Evolutionary conservation across 176 grass and related monocot genomes (phyloP).

Genomic region (Thalia dealbata): DNA sequence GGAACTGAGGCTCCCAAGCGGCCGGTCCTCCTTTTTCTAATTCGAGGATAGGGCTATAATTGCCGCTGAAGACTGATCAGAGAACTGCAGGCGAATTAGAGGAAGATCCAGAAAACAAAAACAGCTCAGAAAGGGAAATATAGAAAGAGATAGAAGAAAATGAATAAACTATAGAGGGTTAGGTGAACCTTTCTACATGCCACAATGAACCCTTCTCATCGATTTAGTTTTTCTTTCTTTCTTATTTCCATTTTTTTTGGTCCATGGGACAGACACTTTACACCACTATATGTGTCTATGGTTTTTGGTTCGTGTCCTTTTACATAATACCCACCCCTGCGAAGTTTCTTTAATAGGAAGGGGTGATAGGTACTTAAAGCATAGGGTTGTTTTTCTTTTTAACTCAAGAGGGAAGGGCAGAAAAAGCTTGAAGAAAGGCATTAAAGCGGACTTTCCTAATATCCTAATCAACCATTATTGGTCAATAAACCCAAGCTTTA

Average conservation of each 20-base stretch:
- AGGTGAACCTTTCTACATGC: not conserved
- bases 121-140: not conserved
- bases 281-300: not conserved
- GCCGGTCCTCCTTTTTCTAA: slow-evolving; percentile 2
- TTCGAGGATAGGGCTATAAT: slow-evolving; percentile 3
- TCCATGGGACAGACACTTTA: not conserved
- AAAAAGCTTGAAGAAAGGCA: too few relatives aligned
- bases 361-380: not conserved
- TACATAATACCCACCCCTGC: not conserved
- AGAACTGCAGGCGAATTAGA: slow-evolving; percentile 3
- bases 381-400: too few relatives aligned
- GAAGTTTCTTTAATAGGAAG: not conserved
- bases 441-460: too few relatives aligned
- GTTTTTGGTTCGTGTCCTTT: not conserved
- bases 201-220: not conserved
- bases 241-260: not conserved
- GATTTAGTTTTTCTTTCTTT: not conserved
- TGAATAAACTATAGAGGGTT: not conserved
- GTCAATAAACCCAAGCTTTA: too few relatives aligned
- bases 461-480: too few relatives aligned
- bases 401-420: too few relatives aligned
- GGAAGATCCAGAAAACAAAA: slow-evolving; percentile 12
- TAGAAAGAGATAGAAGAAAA: not conserved
- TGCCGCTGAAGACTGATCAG: slow-evolving; percentile 1
- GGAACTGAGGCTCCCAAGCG: slow-evolving; percentile 11